Percentiles rank a stretch among this genome's conserved stretches.
These are phyloP conservation scores for Aspergillus brunneoviolaceus DNA, from an alignment of 2,329 filamentous ascomycete genomes.

Conservation along the genomic window DNA sequence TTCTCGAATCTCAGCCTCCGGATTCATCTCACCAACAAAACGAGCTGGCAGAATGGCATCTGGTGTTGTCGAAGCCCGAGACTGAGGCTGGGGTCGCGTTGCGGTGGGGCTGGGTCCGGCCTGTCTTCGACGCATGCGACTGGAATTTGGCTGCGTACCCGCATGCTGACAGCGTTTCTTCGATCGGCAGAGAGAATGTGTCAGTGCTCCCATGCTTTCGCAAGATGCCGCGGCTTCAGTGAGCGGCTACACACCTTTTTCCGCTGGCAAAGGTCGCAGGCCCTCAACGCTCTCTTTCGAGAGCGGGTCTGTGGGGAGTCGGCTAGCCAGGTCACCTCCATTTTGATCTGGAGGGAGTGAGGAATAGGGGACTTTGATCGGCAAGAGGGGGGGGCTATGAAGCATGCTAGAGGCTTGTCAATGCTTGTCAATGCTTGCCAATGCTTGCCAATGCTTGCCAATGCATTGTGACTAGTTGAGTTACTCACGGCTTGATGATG, in stretches of 20 bases:
- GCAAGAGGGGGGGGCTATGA: too few species aligned
- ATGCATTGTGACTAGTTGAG: too few species aligned
- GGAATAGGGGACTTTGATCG: too few species aligned
- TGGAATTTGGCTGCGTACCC: slow-evolving; percentile 7
- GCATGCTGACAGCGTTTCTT: slow-evolving; percentile 38
- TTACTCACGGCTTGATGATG: too few species aligned
- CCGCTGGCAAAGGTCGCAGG: slow-evolving; percentile 34
- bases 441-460: too few species aligned
- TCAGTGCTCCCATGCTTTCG: not conserved
- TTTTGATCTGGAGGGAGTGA: slow-evolving; percentile 5
- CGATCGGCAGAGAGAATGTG: not conserved
- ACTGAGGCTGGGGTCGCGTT: not conserved
- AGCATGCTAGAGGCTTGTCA: too few species aligned
- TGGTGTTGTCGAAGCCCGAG: not conserved
- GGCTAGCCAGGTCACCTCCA: slow-evolving; percentile 39
- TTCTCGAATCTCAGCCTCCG: slow-evolving; percentile 40
- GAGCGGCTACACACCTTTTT: slow-evolving; percentile 26
- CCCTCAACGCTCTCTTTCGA: slow-evolving; percentile 31
- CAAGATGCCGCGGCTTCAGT: too few species aligned
- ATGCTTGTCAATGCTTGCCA: too few species aligned
- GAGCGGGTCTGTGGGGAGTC: slow-evolving; percentile 34
- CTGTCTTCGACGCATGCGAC: not conserved
- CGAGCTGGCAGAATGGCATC: slow-evolving; percentile 21
- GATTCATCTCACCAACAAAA: slow-evolving; percentile 44
- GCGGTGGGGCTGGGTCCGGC: not conserved